Percentiles rank a stretch among this genome's conserved stretches.
Evolutionary conservation across 2,329 filamentous ascomycete genomes (phyloP).

Genomic region (Claviceps citrina): DNA sequence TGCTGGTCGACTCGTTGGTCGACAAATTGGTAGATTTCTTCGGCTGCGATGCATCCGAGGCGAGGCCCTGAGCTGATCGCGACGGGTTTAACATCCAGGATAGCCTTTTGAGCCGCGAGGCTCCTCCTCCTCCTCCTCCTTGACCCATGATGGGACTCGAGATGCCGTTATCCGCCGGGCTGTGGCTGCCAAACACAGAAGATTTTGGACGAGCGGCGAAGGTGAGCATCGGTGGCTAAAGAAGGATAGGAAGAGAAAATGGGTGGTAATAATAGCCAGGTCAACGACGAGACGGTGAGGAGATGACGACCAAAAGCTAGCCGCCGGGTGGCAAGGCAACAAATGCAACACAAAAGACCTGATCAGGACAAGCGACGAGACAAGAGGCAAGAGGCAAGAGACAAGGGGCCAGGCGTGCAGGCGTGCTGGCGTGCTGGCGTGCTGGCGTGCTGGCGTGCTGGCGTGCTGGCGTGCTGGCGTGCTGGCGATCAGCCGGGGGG

Average conservation of each 20-base stretch:
- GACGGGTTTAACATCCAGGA: slow-evolving; percentile 10
- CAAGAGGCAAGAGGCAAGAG: background rate
- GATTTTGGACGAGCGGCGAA: slow-evolving; percentile 6
- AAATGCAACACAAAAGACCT: background rate
- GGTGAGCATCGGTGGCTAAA: slow-evolving; percentile 6
- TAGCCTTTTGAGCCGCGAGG: slow-evolving; percentile 5
- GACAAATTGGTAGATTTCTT: background rate
- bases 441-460: too few relatives aligned
- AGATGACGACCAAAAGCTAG: background rate
- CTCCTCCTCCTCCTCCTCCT: slow-evolving; percentile 4
- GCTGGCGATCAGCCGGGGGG: background rate
- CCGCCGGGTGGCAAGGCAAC: background rate
- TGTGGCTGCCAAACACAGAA: slow-evolving; percentile 5
- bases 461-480: too few relatives aligned
- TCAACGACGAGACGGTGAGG: background rate
- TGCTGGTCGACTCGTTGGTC: background rate
- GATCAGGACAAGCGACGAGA: background rate
- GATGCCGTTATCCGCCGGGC: background rate
- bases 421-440: too few relatives aligned
- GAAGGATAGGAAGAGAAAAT: background rate
- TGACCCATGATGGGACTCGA: slow-evolving; percentile 2
- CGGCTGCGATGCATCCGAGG: slow-evolving; percentile 25
- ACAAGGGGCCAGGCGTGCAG: too few relatives aligned
- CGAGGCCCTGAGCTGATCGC: slow-evolving; percentile 18
- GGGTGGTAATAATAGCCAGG: background rate